A percentile compares a stretch with the other conserved stretches of the same genome.
phyloP scores from a whole-genome alignment of 495 filamentous ascomycete species.

The Aspergillus saccharolyticus region DNA sequence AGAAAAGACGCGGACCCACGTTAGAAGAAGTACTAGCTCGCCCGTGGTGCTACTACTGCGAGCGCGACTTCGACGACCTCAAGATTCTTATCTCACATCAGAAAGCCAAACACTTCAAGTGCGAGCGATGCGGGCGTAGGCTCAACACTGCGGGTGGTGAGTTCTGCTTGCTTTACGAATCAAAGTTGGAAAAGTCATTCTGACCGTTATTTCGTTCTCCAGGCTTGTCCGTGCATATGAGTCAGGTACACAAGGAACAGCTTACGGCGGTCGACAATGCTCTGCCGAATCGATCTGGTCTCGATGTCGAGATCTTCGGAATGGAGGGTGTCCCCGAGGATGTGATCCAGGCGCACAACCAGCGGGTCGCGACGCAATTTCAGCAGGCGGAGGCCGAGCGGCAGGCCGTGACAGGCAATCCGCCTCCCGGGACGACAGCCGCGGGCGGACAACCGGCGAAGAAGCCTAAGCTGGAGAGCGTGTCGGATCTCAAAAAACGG shows the following conservation, averaged over 20 bases:
- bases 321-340: slow-evolving; percentile 96
- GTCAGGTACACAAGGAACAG: slow-evolving; percentile 94
- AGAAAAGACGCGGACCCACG: slow-evolving; percentile 78
- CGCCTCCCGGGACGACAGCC: slow-evolving; percentile 54
- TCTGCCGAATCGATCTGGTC: slow-evolving; percentile 69
- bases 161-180: slow-evolving; percentile 32
- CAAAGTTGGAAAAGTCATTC: not conserved
- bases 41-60: slow-evolving; percentile 99
- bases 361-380: slow-evolving; percentile 76
- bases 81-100: slow-evolving; percentile 96
- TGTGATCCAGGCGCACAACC: slow-evolving; percentile 71
- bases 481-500: slow-evolving; percentile 75
- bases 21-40: slow-evolving; percentile 81
- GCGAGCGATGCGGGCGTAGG: slow-evolving; percentile 78
- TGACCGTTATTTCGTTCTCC: not conserved
- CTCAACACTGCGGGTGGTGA: slow-evolving; percentile 93
- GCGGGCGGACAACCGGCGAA: slow-evolving; percentile 56
- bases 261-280: slow-evolving; percentile 86
- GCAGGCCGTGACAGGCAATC: slow-evolving; percentile 77
- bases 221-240: slow-evolving; percentile 96
- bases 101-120: slow-evolving; percentile 98
- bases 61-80: slow-evolving; percentile 94
- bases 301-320: slow-evolving; percentile 94
- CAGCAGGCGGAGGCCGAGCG: slow-evolving; percentile 81
- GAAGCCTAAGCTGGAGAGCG: slow-evolving; percentile 72